Evolutionary conservation across 345 rosid species (phyloP).

Genomic region (Acer saccharum): DNA sequence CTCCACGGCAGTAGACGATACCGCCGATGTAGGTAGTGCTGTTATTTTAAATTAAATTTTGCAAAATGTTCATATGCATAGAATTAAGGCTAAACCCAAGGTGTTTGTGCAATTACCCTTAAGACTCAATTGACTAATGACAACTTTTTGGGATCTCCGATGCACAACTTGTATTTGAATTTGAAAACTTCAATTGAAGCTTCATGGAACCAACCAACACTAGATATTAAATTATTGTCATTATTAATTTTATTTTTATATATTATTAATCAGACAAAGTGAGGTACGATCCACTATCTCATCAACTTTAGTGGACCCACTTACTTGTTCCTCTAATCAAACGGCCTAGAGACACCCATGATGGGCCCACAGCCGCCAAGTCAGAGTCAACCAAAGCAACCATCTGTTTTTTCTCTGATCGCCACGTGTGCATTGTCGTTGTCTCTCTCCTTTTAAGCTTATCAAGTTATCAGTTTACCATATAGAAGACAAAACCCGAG

Average conservation of each 20-base stretch:
- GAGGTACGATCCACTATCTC: background rate
- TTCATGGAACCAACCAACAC: constrained; percentile 1
- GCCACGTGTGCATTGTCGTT: background rate
- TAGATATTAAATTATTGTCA: background rate
- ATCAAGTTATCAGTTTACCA: background rate
- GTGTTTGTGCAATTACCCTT: too few species aligned
- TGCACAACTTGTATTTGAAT: background rate
- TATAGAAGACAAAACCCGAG: background rate
- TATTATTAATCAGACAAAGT: too few species aligned
- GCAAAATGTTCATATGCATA: too few species aligned
- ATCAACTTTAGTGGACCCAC: background rate
- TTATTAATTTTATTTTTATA: too few species aligned
- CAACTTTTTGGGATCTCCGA: background rate
- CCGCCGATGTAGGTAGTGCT: too few species aligned
- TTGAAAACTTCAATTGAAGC: background rate
- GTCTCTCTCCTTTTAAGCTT: background rate
- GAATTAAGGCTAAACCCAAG: too few species aligned
- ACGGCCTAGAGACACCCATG: background rate
- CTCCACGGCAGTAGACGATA: too few species aligned
- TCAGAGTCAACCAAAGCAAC: background rate
- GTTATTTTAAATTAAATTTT: too few species aligned
- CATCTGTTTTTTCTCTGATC: background rate
- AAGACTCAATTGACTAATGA: too few species aligned
- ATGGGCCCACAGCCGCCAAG: background rate
- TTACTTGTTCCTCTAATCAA: background rate